Conservation (phyloP, 345 rosid species). For the Sisymbrium irio region DNA sequence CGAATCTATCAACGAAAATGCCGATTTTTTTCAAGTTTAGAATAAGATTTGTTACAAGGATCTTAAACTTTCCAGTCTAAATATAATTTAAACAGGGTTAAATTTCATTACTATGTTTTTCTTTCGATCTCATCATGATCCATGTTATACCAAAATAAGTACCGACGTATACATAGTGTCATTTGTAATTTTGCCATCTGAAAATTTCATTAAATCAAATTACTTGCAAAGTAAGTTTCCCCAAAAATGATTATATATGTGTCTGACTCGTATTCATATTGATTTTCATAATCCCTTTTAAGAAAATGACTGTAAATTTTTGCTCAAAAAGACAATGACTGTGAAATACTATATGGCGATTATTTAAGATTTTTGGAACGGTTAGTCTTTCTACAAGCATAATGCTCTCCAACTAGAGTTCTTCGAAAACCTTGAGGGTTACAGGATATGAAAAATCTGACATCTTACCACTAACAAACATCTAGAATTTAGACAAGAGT, state of each 20-base stretch:
- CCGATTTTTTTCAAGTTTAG: slow-evolving; percentile 6
- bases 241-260: background rate
- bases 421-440: too few relatives aligned
- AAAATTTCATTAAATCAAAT: background rate
- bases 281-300: too few relatives aligned
- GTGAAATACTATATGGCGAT: too few relatives aligned
- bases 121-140: background rate
- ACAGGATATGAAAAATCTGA: too few relatives aligned
- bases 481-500: too few relatives aligned
- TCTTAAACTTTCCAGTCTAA: background rate
- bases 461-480: too few relatives aligned
- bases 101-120: background rate
- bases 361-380: too few relatives aligned
- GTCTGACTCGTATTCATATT: too few relatives aligned
- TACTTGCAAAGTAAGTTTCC: background rate
- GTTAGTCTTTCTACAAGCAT: too few relatives aligned
- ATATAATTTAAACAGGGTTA: background rate
- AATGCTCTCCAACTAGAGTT: too few relatives aligned
- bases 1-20: background rate
- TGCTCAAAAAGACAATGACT: too few relatives aligned
- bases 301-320: too few relatives aligned
- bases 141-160: background rate
- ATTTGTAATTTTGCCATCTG: background rate
- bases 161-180: background rate
- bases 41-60: slow-evolving; percentile 1